These are phyloP conservation scores for Pythium biforme DNA, from an alignment of 352 stramenopile species.

Conservation along the genomic window DNA sequence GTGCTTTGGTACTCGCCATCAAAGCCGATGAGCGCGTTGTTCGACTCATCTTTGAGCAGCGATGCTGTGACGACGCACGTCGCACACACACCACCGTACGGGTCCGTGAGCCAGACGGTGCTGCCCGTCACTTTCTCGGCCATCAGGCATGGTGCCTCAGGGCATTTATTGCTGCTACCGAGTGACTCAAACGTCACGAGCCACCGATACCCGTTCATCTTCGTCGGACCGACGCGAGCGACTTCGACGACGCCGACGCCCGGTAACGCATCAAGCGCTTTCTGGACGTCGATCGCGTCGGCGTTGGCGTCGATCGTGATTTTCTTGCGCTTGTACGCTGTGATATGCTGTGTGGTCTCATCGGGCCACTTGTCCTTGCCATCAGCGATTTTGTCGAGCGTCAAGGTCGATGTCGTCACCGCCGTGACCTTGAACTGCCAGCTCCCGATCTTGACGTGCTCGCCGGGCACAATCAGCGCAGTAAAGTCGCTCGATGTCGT, in stretches of 20 bases:
- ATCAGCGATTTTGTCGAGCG: slow-evolving; percentile 32
- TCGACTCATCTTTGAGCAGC: slow-evolving; percentile 39
- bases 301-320: slow-evolving; percentile 48
- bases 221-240: slow-evolving; percentile 51
- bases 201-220: slow-evolving; percentile 61
- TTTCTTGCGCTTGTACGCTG: slow-evolving; percentile 69
- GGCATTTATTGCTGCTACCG: slow-evolving; percentile 43
- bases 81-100: slow-evolving; percentile 39
- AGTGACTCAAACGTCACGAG: slow-evolving; percentile 71
- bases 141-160: slow-evolving; percentile 52
- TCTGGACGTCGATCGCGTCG: slow-evolving; percentile 51
- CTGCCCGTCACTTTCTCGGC: slow-evolving; percentile 51
- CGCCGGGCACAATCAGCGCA: slow-evolving; percentile 29
- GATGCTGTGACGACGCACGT: slow-evolving; percentile 44
- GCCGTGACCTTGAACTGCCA: slow-evolving; percentile 45
- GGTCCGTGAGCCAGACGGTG: slow-evolving; percentile 36
- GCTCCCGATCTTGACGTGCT: slow-evolving; percentile 59
- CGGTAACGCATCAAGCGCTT: slow-evolving; percentile 39
- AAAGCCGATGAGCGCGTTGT: slow-evolving; percentile 32
- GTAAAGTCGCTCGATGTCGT: slow-evolving; percentile 48
- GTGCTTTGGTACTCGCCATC: slow-evolving; percentile 40
- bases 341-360: slow-evolving; percentile 43
- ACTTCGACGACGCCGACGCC: slow-evolving; percentile 62
- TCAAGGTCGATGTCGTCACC: slow-evolving; percentile 34
- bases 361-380: slow-evolving; percentile 40